Evolutionary conservation across 164 flowering plant genomes (phyloP).

Genomic region (Vitis vinifera): DNA sequence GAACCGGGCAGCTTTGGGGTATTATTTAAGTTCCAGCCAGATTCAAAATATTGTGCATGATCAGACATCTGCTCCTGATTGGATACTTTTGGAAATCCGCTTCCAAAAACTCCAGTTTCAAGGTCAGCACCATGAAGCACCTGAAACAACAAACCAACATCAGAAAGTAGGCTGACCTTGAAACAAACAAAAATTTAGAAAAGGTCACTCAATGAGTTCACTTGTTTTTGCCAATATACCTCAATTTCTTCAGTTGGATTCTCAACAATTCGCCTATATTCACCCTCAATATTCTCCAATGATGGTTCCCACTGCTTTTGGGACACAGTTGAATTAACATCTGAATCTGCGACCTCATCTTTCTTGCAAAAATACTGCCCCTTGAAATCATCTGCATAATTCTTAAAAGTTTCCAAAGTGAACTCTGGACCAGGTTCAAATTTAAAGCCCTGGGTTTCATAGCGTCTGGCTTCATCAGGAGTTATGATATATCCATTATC

Average conservation of each 20-base stretch:
- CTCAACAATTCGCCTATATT: constrained; percentile 76
- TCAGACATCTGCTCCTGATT: constrained; percentile 16
- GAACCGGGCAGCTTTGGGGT: constrained; percentile 62
- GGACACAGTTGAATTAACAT: background rate
- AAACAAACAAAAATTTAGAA: background rate
- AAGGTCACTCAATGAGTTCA: background rate
- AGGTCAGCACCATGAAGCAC: constrained; percentile 61
- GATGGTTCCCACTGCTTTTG: constrained; percentile 22
- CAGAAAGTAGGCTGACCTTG: background rate
- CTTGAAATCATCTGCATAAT: constrained; percentile 52
- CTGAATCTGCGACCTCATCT: constrained; percentile 7
- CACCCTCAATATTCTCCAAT: constrained; percentile 69
- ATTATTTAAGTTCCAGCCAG: constrained; percentile 84
- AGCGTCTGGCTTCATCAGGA: constrained; percentile 11
- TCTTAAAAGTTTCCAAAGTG: constrained; percentile 41
- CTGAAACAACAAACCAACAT: constrained; percentile 33
- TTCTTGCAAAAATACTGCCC: constrained; percentile 31
- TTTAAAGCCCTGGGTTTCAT: constrained; percentile 8
- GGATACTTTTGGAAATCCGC: constrained; percentile 54
- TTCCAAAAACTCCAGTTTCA: constrained; percentile 46
- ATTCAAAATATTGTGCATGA: constrained; percentile 24
- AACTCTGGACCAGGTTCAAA: constrained; percentile 41
- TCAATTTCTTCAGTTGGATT: constrained; percentile 76
- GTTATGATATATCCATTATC: constrained; percentile 9
- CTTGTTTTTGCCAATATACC: constrained; percentile 38